Evolutionary conservation across 2,329 filamentous ascomycete species (phyloP), one percentile per base, ranked within the genome.

Genomic region (Rutstroemia sp.): DNA sequence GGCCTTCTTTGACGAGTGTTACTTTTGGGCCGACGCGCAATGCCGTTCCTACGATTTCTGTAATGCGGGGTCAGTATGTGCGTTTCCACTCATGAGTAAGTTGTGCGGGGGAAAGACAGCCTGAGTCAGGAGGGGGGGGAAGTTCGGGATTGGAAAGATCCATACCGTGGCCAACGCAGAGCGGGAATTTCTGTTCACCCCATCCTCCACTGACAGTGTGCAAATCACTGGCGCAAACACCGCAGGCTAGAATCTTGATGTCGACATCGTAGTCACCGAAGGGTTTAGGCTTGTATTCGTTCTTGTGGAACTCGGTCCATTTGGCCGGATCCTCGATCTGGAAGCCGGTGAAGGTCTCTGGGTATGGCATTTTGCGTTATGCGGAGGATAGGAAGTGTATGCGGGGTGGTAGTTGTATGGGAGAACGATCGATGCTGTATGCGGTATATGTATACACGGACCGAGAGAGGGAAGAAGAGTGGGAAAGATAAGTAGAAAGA

Each of bases 251-350:
- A 66, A 96, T 86, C 76, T 92, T 87, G 73, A 96, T 82, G 70
- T 95, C 90, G 65, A 96, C 83, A 69, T 96, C 90, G 72, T 89
- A 81, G 70, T 92, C 88, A 62, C 86, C 89, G 70, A 95, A 95
- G 17, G 88, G 87, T 76, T 95, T 94, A 57, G 92, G 84, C 64
- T 84, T 81, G 76, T 89, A 90, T 76, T 92, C 67, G 30, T 67
- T 67, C 57, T 68, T 66, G 45, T 68, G 64, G 56, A 69, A 69
- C 12, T 68, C 67, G 2, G 62, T 65, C 63, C 64, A 68, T 47
- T 65, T 62, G 34, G 63, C 58, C 1, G 68, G 64, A 48, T 65
- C 63, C 30, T 65, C 61, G 65, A 83, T 78, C 72, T 83, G 79
- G 73, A 84, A 84, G 61, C 81, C 80, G 57, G 74, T 76, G 70